phyloP scores from a whole-genome alignment of 805 yeast genomes.

The Candida quercuum region DNA sequence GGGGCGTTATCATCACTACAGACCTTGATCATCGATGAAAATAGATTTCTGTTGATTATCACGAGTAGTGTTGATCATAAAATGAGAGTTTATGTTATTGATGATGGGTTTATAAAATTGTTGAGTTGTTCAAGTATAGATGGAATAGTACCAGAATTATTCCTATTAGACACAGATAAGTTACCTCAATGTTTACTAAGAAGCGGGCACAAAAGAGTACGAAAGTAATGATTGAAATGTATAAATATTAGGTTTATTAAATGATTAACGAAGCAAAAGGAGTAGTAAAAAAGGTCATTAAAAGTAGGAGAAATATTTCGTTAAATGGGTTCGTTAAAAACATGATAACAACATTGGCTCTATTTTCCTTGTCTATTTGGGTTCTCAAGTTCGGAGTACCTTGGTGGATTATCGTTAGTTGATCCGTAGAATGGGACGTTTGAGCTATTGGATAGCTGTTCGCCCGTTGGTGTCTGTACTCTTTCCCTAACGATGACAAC shows the following conservation, averaged over 20 bases:
- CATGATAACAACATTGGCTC: not conserved
- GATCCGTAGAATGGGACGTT: conserved; percentile 9
- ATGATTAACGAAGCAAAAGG: not conserved
- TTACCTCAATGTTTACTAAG: conserved; percentile 1
- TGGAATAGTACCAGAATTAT: conserved; percentile 7
- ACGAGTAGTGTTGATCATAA: conserved; percentile 12
- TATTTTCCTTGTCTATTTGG: not conserved
- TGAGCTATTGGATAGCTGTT: conserved; percentile 4
- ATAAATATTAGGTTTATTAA: too few species aligned
- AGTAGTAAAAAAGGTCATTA: conserved; percentile 2
- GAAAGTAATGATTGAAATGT: not conserved
- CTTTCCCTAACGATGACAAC: conserved; percentile 9
- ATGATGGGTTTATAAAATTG: conserved; percentile 10
- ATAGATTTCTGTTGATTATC: conserved; percentile 7
- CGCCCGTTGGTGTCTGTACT: conserved; percentile 9
- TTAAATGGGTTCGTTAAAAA: not conserved
- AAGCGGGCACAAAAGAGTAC: not conserved
- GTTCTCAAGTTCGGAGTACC: conserved; percentile 11
- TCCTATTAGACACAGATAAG: conserved; percentile 2
- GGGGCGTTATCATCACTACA: conserved; percentile 19
- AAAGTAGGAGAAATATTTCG: too few species aligned
- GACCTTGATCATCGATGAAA: not conserved
- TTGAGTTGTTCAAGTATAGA: conserved; percentile 3
- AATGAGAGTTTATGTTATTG: conserved; percentile 9
- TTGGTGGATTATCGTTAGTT: conserved; percentile 15